Percentiles rank a stretch among this genome's conserved stretches.
Conservation (phyloP, 163 green algal genomes). For the Scenedesmus sp. region DNA sequence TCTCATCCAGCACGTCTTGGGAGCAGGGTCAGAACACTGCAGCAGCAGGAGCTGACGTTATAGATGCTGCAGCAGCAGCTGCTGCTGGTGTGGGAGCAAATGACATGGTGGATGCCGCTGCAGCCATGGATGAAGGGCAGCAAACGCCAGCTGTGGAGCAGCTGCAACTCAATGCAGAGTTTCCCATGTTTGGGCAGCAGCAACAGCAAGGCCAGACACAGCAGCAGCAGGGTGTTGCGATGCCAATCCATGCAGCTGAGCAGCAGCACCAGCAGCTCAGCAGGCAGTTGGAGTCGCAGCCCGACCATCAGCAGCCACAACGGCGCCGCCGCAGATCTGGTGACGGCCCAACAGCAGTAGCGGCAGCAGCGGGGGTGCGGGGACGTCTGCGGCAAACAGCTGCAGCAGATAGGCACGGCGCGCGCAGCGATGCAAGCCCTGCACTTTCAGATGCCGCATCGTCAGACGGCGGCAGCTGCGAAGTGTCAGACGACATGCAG, state of each 20-base stretch:
- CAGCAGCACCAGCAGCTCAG: conserved; percentile 24
- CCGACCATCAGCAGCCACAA: conserved; percentile 33
- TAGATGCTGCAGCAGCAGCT: conserved; percentile 5
- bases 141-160: background rate
- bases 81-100: background rate
- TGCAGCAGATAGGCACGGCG: background rate
- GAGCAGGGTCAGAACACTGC: background rate
- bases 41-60: background rate
- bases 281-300: background rate
- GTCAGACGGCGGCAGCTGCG: background rate
- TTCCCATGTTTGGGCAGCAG: background rate
- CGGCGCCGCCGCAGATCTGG: conserved; percentile 21
- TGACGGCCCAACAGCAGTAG: background rate
- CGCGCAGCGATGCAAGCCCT: background rate
- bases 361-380: background rate
- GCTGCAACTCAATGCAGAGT: background rate
- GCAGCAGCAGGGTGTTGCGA: background rate
- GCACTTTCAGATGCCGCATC: background rate
- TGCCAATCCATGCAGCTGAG: background rate
- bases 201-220: background rate
- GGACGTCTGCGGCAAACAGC: background rate
- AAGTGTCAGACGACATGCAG: conserved; percentile 34
- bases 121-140: background rate
- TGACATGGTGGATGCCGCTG: background rate
- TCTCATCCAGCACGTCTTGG: background rate